A percentile compares a stretch with the other conserved stretches of the same genome.
phyloP scores from a whole-genome alignment of 1,139 yeast species.

The Saccharomyces hybrid region DNA sequence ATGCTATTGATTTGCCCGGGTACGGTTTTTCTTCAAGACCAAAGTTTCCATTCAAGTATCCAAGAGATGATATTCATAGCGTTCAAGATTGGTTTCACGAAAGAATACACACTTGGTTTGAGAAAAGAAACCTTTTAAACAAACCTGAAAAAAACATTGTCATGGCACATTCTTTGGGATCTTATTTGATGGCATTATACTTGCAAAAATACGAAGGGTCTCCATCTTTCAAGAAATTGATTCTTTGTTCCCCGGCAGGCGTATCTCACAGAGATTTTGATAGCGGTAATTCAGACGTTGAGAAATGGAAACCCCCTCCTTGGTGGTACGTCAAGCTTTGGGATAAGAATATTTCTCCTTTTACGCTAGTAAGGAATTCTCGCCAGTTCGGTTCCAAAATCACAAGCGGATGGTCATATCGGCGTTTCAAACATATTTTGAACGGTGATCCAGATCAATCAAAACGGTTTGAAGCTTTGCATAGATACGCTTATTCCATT shows the following conservation, averaged over 20 bases:
- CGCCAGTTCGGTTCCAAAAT: slow-evolving; percentile 63
- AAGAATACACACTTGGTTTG: slow-evolving; percentile 60
- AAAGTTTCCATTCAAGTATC: slow-evolving; percentile 38
- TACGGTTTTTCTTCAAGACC: slow-evolving; percentile 71
- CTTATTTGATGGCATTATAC: slow-evolving; percentile 72
- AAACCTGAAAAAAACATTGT: slow-evolving; percentile 45
- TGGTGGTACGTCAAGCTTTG: slow-evolving; percentile 57
- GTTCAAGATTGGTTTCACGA: slow-evolving; percentile 61
- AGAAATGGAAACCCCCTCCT: slow-evolving; percentile 38
- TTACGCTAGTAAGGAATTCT: slow-evolving; percentile 53
- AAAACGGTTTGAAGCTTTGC: slow-evolving; percentile 42
- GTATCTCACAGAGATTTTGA: slow-evolving; percentile 36
- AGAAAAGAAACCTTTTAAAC: slow-evolving; percentile 40
- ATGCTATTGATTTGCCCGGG: slow-evolving; percentile 67
- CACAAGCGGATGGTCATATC: slow-evolving; percentile 70
- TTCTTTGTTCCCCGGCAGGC: slow-evolving; percentile 82
- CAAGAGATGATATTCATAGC: slow-evolving; percentile 24
- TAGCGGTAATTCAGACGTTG: slow-evolving; percentile 17
- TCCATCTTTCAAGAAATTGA: slow-evolving; percentile 46
- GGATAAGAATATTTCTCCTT: slow-evolving; percentile 68
- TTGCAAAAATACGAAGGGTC: slow-evolving; percentile 48
- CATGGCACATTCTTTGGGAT: slow-evolving; percentile 91
- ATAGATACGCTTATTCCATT: slow-evolving; percentile 60
- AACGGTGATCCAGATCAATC: slow-evolving; percentile 34
- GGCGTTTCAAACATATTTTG: slow-evolving; percentile 51